Base-by-base conservation (phyloP, 805 yeast species). In the Lipomyces anomalus region DNA sequence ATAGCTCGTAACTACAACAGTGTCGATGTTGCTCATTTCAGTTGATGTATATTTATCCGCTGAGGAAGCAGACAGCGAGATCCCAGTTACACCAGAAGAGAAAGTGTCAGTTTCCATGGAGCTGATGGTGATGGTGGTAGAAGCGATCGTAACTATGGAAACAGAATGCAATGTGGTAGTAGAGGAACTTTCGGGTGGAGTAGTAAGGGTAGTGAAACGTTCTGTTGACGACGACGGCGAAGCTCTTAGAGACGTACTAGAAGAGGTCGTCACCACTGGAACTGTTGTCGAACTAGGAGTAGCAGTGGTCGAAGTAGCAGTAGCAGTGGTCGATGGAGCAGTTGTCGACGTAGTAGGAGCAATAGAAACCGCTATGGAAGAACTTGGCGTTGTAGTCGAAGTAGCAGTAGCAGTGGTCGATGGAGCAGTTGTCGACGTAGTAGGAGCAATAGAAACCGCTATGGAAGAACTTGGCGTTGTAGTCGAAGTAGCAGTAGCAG, bases 141-240 rank as follows among this genome's bases (percentile, higher is more conserved):
- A 21, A 6, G 29, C 17, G n/a, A 7, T 4, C 20, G 33, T 4
- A 6, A 33, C 18, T 16, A 32, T 21, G 36, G 40, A 36, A 9
- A 16, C 22, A 21, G 40, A 18, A n/a, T 40, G 6, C 18, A 40
- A n/a, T n/a, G 34, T 21, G 9, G 29, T 23, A n/a, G n/a, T n/a
- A n/a, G n/a, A n/a, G n/a, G n/a, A n/a, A n/a, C n/a, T n/a, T n/a
- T n/a, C n/a, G n/a, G n/a, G n/a, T 5, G 36, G 9, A 7, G 24
- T 17, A 36, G 35, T 36, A 6, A 41, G 29, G 17, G 40, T 5
- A 35, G 17, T n/a, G n/a, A n/a, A 35, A 5, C 39, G 24, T 4
- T 38, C 17, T 20, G 44, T n/a, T 7, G 40, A 34, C 22, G 36
- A 26, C 6, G 37, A 13, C n/a, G 37, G 22, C 20, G 42, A 21